Evolutionary conservation across 73 alveolate species (phyloP).

Genomic region (Durusdinium trenchii): DNA sequence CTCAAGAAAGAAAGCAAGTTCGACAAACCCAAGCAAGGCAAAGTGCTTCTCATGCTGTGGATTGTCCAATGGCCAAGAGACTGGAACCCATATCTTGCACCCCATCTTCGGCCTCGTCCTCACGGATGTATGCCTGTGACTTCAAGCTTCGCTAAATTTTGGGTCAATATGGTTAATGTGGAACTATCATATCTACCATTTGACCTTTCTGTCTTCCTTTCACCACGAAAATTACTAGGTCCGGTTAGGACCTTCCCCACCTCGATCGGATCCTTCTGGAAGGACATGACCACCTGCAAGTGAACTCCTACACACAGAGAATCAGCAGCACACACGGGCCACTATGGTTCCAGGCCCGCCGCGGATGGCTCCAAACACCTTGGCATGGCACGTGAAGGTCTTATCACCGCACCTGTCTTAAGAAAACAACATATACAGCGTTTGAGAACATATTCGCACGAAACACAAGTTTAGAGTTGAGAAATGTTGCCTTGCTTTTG

Average conservation of each 20-base stretch:
- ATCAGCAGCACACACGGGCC: not conserved
- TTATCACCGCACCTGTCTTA: not conserved
- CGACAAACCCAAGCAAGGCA: too few species aligned
- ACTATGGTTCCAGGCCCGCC: not conserved
- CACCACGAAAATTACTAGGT: not conserved
- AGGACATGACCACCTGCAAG: constrained; percentile 86
- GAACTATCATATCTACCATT: not conserved
- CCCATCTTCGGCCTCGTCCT: constrained; percentile 31
- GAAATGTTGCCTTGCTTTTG: not conserved
- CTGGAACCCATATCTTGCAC: not conserved
- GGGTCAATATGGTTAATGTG: not conserved
- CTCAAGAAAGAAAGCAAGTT: too few species aligned
- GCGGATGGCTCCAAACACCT: constrained; percentile 95
- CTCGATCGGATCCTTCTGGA: constrained; percentile 92
- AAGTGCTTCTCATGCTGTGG: too few species aligned
- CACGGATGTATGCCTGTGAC: constrained; percentile 87
- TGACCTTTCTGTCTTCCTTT: not conserved
- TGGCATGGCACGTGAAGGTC: not conserved
- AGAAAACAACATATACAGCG: not conserved
- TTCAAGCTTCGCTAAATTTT: not conserved
- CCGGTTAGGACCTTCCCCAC: not conserved
- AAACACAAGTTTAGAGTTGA: too few species aligned
- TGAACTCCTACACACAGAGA: not conserved
- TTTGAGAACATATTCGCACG: too few species aligned
- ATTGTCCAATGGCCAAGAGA: too few species aligned